Percentiles rank a stretch among this genome's conserved stretches.
phyloP scores from a whole-genome alignment of 2,329 filamentous ascomycete genomes.

The Hymenoscyphus linearis region DNA sequence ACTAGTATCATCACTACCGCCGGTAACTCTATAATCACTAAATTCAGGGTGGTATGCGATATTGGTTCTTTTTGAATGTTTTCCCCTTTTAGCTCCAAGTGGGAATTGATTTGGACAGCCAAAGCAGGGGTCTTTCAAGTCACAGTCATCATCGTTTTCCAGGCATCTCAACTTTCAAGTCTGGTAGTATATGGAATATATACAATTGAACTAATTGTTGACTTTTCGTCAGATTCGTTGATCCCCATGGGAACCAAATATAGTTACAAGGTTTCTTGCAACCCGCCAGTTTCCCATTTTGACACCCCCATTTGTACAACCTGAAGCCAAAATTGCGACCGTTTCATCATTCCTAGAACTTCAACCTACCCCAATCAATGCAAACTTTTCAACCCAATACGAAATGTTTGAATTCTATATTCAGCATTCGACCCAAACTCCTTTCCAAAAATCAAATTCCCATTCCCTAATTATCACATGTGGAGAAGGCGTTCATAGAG shows the following conservation, averaged over 20 bases:
- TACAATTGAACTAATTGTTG: no score
- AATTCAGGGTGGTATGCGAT: background rate
- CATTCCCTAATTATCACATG: background rate
- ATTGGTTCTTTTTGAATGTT: background rate
- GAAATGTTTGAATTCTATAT: background rate
- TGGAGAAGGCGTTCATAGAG: background rate
- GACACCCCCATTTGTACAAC: background rate
- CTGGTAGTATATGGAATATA: no score
- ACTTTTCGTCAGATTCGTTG: background rate
- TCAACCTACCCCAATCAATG: background rate
- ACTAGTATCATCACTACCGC: background rate
- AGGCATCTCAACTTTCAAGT: no score
- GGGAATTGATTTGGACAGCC: background rate
- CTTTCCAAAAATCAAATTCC: background rate
- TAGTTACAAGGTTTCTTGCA: background rate
- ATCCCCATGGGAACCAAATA: background rate
- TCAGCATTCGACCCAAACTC: background rate
- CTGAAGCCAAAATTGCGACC: background rate
- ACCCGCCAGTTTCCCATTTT: background rate
- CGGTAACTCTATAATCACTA: background rate
- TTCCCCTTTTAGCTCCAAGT: background rate
- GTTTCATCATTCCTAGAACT: background rate
- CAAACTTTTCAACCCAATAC: background rate
- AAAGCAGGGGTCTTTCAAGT: no score
- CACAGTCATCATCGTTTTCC: no score